Conservation (phyloP, 441 rosid genomes). For the Adansonia rubrostipa region DNA sequence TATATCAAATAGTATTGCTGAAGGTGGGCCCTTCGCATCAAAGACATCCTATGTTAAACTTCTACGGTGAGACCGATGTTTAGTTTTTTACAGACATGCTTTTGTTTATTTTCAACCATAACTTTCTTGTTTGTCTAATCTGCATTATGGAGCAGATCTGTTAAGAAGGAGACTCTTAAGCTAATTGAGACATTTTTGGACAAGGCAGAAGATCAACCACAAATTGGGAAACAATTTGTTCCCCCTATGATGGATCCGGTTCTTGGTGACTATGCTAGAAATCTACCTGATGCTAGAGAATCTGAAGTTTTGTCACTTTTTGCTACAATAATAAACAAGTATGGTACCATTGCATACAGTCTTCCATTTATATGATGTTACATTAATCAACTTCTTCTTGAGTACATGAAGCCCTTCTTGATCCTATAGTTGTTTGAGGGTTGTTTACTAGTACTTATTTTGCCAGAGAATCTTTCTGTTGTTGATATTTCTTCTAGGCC, state of each 20-base stretch:
- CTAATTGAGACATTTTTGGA: slow-evolving; percentile 98
- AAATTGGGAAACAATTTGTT: slow-evolving; percentile 96
- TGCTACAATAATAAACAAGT: slow-evolving; percentile 99
- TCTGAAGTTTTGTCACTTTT: slow-evolving; percentile 98
- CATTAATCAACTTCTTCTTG: neutral
- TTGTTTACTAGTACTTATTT: neutral
- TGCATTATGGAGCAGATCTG: slow-evolving; percentile 68
- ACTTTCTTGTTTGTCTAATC: slow-evolving; percentile 16
- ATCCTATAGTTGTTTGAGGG: neutral
- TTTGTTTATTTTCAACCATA: slow-evolving; percentile 22
- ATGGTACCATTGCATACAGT: slow-evolving; percentile 28
- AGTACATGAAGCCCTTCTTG: neutral
- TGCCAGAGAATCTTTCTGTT: neutral
- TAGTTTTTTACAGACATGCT: slow-evolving; percentile 18
- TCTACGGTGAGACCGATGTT: slow-evolving; percentile 56
- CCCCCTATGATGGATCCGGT: slow-evolving; percentile 99
- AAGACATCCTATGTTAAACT: slow-evolving; percentile 94
- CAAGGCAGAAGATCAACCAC: slow-evolving; percentile 99
- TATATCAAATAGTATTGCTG: slow-evolving; percentile 88
- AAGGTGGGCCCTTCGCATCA: slow-evolving; percentile 94
- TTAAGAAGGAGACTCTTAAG: slow-evolving; percentile 97
- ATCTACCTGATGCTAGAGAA: slow-evolving; percentile 99
- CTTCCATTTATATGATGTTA: neutral
- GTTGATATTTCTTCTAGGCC: neutral
- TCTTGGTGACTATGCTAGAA: slow-evolving; percentile 96